phyloP scores from a whole-genome alignment of 1,139 yeast genomes.

The Nakaseomyces bracarensis region DNA sequence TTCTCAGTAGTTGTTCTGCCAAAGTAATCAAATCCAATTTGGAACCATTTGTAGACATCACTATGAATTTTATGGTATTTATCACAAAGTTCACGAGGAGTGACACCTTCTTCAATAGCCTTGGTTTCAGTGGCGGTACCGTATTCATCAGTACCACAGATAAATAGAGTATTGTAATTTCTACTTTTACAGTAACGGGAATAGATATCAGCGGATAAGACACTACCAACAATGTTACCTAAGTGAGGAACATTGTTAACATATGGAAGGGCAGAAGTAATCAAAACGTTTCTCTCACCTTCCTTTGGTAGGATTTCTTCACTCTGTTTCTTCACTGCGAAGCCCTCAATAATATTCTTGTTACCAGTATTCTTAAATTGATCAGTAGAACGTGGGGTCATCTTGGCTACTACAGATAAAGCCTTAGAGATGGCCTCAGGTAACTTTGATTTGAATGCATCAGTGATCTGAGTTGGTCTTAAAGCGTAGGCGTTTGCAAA shows the following conservation, averaged over 20 bases:
- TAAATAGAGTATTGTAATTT: slow-evolving; percentile 73
- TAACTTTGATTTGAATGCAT: slow-evolving; percentile 24
- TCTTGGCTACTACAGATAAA: slow-evolving; percentile 30
- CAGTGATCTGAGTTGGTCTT: slow-evolving; percentile 26
- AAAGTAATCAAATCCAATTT: slow-evolving; percentile 85
- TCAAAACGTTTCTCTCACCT: slow-evolving; percentile 68
- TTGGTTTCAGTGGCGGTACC: slow-evolving; percentile 99
- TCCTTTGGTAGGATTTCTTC: slow-evolving; percentile 49
- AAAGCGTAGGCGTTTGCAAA: slow-evolving; percentile 34
- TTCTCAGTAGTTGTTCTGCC: slow-evolving; percentile 91
- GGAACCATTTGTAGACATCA: slow-evolving; percentile 94
- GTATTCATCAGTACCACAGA: slow-evolving; percentile 98
- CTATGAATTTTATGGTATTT: slow-evolving; percentile 81
- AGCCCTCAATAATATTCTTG: slow-evolving; percentile 39
- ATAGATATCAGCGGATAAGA: slow-evolving; percentile 87
- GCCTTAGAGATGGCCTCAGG: slow-evolving; percentile 40
- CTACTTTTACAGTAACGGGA: slow-evolving; percentile 85
- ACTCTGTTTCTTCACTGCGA: slow-evolving; percentile 30
- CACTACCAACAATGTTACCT: slow-evolving; percentile 95
- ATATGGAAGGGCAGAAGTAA: slow-evolving; percentile 94
- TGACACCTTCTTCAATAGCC: slow-evolving; percentile 85
- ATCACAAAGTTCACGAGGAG: slow-evolving; percentile 83
- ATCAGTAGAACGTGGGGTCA: slow-evolving; percentile 31
- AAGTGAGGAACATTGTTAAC: slow-evolving; percentile 97
- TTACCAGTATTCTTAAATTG: slow-evolving; percentile 52